These are phyloP conservation scores for Lepraria neglecta DNA, from an alignment of 495 filamentous ascomycete genomes.

Conservation along the genomic window DNA sequence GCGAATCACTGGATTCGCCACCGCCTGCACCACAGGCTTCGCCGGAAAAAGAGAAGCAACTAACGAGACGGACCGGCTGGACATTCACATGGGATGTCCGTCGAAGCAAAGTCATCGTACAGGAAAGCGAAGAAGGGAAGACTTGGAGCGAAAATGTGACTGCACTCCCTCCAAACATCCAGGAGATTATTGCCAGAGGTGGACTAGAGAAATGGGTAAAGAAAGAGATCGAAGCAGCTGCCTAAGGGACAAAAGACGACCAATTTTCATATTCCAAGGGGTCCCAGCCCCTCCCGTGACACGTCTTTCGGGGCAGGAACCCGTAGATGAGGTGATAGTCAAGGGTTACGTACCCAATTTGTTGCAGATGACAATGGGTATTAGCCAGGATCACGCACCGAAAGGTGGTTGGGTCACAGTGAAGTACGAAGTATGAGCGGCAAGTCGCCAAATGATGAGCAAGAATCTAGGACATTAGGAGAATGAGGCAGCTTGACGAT, in stretches of 20 bases:
- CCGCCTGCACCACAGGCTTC: conserved; percentile 34
- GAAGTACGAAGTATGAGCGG: too few species aligned
- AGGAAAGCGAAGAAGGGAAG: conserved; percentile 54
- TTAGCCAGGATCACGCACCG: too few species aligned
- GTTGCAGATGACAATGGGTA: too few species aligned
- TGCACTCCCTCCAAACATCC: conserved; percentile 58
- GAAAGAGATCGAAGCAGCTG: conserved; percentile 44
- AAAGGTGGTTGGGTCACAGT: too few species aligned
- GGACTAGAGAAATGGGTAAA: conserved; percentile 83
- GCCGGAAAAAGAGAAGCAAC: conserved; percentile 42
- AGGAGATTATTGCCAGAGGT: conserved; percentile 79
- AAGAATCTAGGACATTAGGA: too few species aligned
- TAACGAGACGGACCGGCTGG: conserved; percentile 85
- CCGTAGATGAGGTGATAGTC: too few species aligned
- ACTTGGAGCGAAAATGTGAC: conserved; percentile 70
- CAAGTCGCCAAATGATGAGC: too few species aligned
- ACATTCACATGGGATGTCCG: conserved; percentile 78
- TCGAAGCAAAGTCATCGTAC: conserved; percentile 59
- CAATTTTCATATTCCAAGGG: not conserved
- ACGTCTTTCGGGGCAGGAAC: too few species aligned
- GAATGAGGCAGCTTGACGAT: too few species aligned
- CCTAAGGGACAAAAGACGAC: not conserved
- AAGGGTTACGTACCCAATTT: too few species aligned
- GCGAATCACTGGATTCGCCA: conserved; percentile 42
- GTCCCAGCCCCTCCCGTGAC: too few species aligned